Percentiles rank a stretch among this genome's conserved stretches.
phyloP scores from a whole-genome alignment of 2,329 filamentous ascomycete species.

The Botrytis deweyae region DNA sequence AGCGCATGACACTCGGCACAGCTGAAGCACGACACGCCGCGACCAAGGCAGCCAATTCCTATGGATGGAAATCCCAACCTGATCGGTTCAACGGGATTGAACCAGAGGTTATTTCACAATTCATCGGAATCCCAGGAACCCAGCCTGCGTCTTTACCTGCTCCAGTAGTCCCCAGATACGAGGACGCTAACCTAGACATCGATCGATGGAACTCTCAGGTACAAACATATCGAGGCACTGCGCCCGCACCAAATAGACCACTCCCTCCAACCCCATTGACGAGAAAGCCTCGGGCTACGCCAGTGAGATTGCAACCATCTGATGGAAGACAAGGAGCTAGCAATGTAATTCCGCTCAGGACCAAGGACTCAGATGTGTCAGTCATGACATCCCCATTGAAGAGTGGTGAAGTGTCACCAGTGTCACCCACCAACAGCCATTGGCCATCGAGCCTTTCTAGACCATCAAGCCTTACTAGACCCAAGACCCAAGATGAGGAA shows the following conservation, averaged over 20 bases:
- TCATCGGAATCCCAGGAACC: conserved; percentile 15
- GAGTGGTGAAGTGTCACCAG: not conserved
- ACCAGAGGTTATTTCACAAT: conserved; percentile 10
- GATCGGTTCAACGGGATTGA: conserved; percentile 4
- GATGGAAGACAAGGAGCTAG: not conserved
- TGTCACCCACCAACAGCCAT: not conserved
- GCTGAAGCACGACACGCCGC: conserved; percentile 1
- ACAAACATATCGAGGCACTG: conserved; percentile 22
- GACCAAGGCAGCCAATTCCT: conserved; percentile 20
- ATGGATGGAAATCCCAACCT: conserved; percentile 18
- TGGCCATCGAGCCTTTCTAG: not conserved
- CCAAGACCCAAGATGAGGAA: not conserved
- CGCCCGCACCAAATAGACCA: conserved; percentile 8
- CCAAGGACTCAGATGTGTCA: not conserved
- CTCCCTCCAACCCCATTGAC: conserved; percentile 8
- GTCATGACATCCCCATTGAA: not conserved
- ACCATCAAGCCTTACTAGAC: not conserved
- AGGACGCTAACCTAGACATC: conserved; percentile 24
- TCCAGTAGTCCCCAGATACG: not conserved
- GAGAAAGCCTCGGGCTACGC: not conserved
- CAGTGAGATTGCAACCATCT: not conserved
- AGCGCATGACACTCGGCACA: conserved; percentile 7
- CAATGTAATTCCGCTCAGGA: not conserved
- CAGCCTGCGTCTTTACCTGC: not conserved
- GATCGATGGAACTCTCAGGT: conserved; percentile 19